Conservation (phyloP, 805 yeast genomes). For the Pichia deserticola region DNA sequence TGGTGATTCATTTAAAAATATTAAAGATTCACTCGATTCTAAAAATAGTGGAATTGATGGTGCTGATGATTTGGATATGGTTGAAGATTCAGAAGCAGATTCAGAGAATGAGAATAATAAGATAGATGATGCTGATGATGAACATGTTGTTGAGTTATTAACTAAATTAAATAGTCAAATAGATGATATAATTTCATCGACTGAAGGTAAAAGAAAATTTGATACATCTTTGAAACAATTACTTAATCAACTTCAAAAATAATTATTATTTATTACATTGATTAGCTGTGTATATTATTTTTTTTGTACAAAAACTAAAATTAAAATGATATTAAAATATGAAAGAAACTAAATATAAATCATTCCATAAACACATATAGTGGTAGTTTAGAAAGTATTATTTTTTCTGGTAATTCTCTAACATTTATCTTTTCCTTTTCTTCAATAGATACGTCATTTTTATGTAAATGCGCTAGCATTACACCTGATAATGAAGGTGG, state of each 20-base stretch:
- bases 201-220: not conserved
- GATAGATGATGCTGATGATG: conserved; percentile 3
- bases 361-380: conserved; percentile 12
- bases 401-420: conserved; percentile 10
- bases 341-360: not conserved
- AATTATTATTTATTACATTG: not conserved
- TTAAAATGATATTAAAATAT: not conserved
- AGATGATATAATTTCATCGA: not conserved
- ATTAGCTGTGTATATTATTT: not conserved
- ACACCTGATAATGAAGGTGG: conserved; percentile 47
- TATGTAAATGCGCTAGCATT: conserved; percentile 22
- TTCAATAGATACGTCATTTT: conserved; percentile 9
- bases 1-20: conserved; percentile 1
- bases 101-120: conserved; percentile 1
- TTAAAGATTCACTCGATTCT: not conserved
- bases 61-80: not conserved
- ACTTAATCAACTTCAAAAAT: not conserved
- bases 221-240: not conserved
- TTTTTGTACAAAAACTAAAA: not conserved
- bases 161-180: not conserved
- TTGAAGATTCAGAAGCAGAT: conserved; percentile 2
- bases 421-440: conserved; percentile 8
- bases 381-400: conserved; percentile 12
- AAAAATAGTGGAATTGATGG: conserved; percentile 3
- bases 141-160: not conserved